Evolutionary conservation across 1,284 basidiomycete genomes (phyloP).

Genomic region (Ustilago crameri): DNA sequence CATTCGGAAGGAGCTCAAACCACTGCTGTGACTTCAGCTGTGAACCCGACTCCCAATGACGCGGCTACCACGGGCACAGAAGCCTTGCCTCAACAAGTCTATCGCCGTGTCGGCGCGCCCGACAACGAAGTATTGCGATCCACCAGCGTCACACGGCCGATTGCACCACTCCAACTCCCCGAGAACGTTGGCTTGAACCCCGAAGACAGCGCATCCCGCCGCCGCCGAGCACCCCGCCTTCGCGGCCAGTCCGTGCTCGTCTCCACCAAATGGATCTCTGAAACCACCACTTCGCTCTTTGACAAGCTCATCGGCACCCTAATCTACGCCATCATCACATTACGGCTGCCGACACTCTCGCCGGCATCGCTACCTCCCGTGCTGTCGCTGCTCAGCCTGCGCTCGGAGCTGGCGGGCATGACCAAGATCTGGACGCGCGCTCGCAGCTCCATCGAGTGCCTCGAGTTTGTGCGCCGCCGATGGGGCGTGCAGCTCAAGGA

Average conservation of each 20-base stretch:
- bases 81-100: slow-evolving; percentile 17
- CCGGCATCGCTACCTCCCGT: slow-evolving; percentile 53
- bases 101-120: slow-evolving; percentile 32
- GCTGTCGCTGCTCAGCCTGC: slow-evolving; percentile 45
- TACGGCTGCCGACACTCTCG: slow-evolving; percentile 50
- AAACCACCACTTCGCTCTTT: slow-evolving; percentile 45
- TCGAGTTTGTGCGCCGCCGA: slow-evolving; percentile 51
- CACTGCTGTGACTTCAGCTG: slow-evolving; percentile 2
- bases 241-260: slow-evolving; percentile 46
- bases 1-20: not conserved
- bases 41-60: not conserved
- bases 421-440: slow-evolving; percentile 47
- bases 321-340: slow-evolving; percentile 45
- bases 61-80: not conserved
- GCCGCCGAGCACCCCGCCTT: slow-evolving; percentile 44
- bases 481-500: slow-evolving; percentile 41
- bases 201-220: slow-evolving; percentile 13
- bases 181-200: not conserved
- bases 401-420: slow-evolving; percentile 41
- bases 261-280: slow-evolving; percentile 49
- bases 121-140: slow-evolving; percentile 33
- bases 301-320: slow-evolving; percentile 44
- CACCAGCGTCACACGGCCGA: slow-evolving; percentile 34
- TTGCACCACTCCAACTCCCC: slow-evolving; percentile 26
- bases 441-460: slow-evolving; percentile 46